These are phyloP conservation scores for Schizosaccharomyces versatilis DNA, from an alignment of 1,139 yeast species.

Conservation along the genomic window DNA sequence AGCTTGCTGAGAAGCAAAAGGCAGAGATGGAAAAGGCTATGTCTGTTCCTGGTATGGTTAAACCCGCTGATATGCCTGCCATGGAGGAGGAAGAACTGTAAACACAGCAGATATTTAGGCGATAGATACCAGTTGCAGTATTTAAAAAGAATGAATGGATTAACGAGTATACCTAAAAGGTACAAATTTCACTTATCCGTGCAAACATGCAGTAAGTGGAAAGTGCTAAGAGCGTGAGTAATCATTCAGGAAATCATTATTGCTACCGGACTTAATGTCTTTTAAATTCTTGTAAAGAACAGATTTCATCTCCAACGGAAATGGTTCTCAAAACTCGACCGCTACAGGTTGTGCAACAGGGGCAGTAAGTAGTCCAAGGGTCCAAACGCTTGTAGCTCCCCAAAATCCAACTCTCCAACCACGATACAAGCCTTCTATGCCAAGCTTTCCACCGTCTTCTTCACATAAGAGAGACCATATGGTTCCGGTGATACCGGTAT, in stretches of 20 bases:
- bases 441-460: conserved; percentile 22
- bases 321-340: neutral
- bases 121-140: too few species aligned
- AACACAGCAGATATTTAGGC: too few species aligned
- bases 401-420: conserved; percentile 82
- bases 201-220: too few species aligned
- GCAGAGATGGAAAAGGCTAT: conserved; percentile 61
- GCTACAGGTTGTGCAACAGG: neutral
- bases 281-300: too few species aligned
- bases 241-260: too few species aligned
- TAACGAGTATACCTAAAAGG: too few species aligned
- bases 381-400: conserved; percentile 68
- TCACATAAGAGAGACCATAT: conserved; percentile 24
- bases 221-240: too few species aligned
- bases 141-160: too few species aligned
- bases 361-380: conserved; percentile 22
- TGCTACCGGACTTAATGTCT: too few species aligned
- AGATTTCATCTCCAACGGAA: too few species aligned
- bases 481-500: conserved; percentile 31
- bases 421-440: conserved; percentile 39
- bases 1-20: conserved; percentile 43
- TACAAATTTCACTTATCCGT: too few species aligned
- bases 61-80: conserved; percentile 49
- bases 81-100: conserved; percentile 42
- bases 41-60: conserved; percentile 78